Percentiles rank a stretch among this genome's conserved stretches.
These are phyloP conservation scores for Phytophthora meadii DNA, from an alignment of 352 stramenopile species.

Conservation along the genomic window DNA sequence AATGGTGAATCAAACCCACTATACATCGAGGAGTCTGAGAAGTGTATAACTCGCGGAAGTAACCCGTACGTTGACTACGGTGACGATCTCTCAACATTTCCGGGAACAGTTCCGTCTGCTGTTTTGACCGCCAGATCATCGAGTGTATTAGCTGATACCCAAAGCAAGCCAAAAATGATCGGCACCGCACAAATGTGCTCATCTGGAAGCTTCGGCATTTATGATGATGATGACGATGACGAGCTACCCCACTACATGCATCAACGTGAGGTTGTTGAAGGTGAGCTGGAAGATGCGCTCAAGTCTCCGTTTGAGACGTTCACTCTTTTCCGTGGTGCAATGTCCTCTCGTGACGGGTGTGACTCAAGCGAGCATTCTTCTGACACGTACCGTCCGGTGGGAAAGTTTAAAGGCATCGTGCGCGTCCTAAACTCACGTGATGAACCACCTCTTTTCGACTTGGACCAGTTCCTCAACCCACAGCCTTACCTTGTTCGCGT, in stretches of 20 bases:
- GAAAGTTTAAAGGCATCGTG: constrained; percentile 91
- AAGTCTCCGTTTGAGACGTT: constrained; percentile 87
- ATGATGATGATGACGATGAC: constrained; percentile 64
- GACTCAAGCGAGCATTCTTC: constrained; percentile 32
- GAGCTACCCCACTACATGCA: constrained; percentile 76
- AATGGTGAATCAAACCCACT: constrained; percentile 71
- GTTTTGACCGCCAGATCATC: constrained; percentile 22
- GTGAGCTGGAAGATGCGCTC: constrained; percentile 72
- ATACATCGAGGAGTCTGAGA: constrained; percentile 54
- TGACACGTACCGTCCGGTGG: constrained; percentile 64
- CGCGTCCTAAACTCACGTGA: constrained; percentile 78
- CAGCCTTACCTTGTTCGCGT: constrained; percentile 86
- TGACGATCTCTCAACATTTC: constrained; percentile 67
- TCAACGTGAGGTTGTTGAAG: constrained; percentile 57
- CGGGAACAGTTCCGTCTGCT: constrained; percentile 45
- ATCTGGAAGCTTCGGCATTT: constrained; percentile 39
- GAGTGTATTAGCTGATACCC: constrained; percentile 1
- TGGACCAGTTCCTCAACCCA: constrained; percentile 78
- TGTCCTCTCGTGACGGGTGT: constrained; percentile 45
- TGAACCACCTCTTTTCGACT: constrained; percentile 75
- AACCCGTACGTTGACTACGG: constrained; percentile 77
- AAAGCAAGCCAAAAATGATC: constrained; percentile 16
- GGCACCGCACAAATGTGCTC: constrained; percentile 19
- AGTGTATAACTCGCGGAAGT: constrained; percentile 25
- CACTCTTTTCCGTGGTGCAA: constrained; percentile 65